Percentiles rank a stretch among this genome's conserved stretches.
phyloP scores from a whole-genome alignment of 1,284 basidiomycete genomes.

The Cutaneotrichosporon cutaneum region DNA sequence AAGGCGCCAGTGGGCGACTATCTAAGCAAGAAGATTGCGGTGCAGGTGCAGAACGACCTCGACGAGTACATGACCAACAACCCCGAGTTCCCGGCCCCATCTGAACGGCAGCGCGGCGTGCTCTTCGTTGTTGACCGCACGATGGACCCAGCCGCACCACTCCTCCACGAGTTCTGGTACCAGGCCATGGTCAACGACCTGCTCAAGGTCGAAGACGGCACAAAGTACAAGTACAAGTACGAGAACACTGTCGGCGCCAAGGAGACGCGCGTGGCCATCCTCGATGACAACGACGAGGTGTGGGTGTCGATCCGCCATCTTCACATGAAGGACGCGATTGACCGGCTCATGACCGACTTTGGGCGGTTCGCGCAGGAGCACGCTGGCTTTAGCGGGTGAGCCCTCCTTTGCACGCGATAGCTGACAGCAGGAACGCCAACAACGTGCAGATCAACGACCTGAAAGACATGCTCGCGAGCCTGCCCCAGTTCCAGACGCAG shows the following conservation, averaged over 20 bases:
- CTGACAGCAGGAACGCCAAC: slow-evolving; percentile 49
- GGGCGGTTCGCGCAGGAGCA: slow-evolving; percentile 90
- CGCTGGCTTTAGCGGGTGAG: slow-evolving; percentile 71
- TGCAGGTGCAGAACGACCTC: slow-evolving; percentile 73
- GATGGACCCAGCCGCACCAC: slow-evolving; percentile 87
- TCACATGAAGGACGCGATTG: slow-evolving; percentile 98
- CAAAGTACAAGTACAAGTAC: slow-evolving; percentile 87
- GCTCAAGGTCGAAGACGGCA: slow-evolving; percentile 80
- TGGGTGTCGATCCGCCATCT: slow-evolving; percentile 93
- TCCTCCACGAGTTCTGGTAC: slow-evolving; percentile 97
- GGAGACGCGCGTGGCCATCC: slow-evolving; percentile 80
- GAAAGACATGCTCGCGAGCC: slow-evolving; percentile 95
- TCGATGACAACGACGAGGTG: slow-evolving; percentile 82
- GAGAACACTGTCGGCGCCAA: slow-evolving; percentile 70
- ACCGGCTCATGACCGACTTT: slow-evolving; percentile 92
- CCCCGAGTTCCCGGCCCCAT: slow-evolving; percentile 67
- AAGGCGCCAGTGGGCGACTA: slow-evolving; percentile 57
- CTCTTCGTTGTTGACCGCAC: slow-evolving; percentile 92
- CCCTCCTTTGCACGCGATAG: background rate
- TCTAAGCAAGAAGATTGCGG: slow-evolving; percentile 73
- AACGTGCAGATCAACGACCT: slow-evolving; percentile 89
- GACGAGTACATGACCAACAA: slow-evolving; percentile 83
- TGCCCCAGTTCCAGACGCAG: slow-evolving; percentile 94
- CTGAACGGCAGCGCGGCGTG: slow-evolving; percentile 64
- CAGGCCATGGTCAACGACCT: slow-evolving; percentile 98